These are phyloP conservation scores for Pestalotiopsis sp. DNA, from an alignment of 2,329 filamentous ascomycete genomes.

Conservation along the genomic window DNA sequence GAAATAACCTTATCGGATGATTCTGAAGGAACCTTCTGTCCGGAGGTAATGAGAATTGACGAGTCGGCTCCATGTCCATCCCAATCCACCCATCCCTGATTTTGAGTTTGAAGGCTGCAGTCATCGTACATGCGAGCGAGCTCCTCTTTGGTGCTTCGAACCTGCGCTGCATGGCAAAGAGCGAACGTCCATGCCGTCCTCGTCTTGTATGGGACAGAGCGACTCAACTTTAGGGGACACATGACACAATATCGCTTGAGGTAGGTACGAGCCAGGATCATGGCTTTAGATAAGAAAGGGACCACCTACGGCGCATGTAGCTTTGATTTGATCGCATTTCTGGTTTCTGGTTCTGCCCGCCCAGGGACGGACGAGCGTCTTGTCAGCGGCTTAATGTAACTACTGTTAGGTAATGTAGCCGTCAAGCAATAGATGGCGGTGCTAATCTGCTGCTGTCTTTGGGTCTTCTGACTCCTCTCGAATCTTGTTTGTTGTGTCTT, in stretches of 20 bases:
- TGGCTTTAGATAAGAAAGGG: neutral
- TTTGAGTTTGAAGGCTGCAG: neutral
- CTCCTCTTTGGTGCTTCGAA: neutral
- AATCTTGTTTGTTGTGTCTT: neutral
- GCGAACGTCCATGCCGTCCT: neutral
- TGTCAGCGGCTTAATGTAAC: neutral
- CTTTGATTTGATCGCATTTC: neutral
- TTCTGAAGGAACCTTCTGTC: no score
- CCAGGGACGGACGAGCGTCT: no score
- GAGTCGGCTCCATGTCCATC: no score
- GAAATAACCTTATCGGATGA: no score
- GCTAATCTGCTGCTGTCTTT: neutral
- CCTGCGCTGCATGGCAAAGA: neutral
- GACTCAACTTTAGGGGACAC: neutral
- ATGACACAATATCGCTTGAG: neutral
- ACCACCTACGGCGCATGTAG: neutral
- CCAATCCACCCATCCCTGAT: neutral
- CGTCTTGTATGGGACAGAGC: neutral
- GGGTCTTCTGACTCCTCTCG: neutral
- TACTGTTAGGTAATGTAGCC: neutral
- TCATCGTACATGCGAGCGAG: neutral
- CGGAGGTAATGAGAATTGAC: no score
- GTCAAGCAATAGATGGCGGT: neutral
- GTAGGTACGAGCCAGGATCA: neutral
- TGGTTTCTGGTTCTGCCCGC: neutral